Evolutionary conservation across 306 rosid genomes (phyloP), one percentile per base, ranked within the genome.

Genomic region (Cajanus cajan): DNA sequence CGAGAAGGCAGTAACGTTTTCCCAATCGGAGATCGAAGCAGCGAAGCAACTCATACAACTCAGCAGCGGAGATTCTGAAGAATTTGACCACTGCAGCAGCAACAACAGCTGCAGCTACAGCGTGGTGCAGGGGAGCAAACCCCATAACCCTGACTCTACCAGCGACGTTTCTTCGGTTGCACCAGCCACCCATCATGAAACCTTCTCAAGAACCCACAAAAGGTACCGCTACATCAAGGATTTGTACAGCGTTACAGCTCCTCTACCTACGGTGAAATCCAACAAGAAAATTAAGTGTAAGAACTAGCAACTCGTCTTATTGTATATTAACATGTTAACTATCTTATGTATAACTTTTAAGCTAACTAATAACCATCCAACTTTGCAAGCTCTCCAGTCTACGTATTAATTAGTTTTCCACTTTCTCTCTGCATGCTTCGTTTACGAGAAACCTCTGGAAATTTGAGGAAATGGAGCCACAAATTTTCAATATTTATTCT

Each of bases 11-110:
- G 6, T 47, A 4, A 14, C 47, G 5, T 68, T 82, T 63, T 83
- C 89, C 22, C 63, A 68, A 64, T 77, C 79, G 44, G 87, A 83
- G 85, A 85, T 87, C 78, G 75, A 87, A 78, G 89, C 84, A 4
- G 93, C 93, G 0, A 64, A 84, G 66, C 88, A 76, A 28, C 89
- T 89, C 45, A 61, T 89, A 6, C 89, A 89, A 58, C 88, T 89
- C 14, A 87, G 93, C 77, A 84, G 83, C 63, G 81, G 85, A 15
- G 85, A 73, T 57, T 71, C 82, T 47, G 71, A 52, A 15, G 57
- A 77, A 41, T 37, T 70, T 70, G 70, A 7, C 25, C 45, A 69
- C 10, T 79, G 71, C 15, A 80, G 52, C 48, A 57, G 68, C 51
- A 84, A 36, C 80, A 78, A 64, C 59, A 79, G 68, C 28, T 34